phyloP scores from a whole-genome alignment of 805 yeast species.

The Lipomyces chichibuensis region DNA sequence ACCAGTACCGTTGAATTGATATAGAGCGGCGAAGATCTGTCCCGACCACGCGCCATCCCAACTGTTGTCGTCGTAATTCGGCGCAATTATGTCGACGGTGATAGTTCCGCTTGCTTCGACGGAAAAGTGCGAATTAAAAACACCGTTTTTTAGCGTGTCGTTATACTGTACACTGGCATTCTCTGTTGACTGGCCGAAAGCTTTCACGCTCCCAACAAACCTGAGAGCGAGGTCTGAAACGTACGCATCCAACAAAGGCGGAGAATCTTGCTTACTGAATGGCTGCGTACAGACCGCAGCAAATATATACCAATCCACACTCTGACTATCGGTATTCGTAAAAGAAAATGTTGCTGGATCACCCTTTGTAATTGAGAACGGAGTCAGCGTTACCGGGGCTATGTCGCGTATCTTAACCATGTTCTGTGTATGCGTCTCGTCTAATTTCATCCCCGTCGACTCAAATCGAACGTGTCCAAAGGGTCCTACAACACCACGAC shows the following conservation, averaged over 20 bases:
- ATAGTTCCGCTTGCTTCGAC: neutral
- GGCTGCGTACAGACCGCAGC: slow-evolving; percentile 2
- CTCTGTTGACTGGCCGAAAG: neutral
- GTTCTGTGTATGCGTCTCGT: neutral
- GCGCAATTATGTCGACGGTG: slow-evolving; percentile 12
- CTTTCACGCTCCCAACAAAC: neutral
- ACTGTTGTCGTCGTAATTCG: slow-evolving; percentile 8
- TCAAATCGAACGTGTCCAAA: neutral
- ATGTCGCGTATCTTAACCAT: neutral
- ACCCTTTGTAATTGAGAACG: neutral
- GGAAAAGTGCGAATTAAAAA: neutral
- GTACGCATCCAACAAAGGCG: neutral
- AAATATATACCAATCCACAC: neutral
- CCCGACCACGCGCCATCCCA: slow-evolving; percentile 26
- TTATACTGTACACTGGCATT: neutral
- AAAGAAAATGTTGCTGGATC: neutral
- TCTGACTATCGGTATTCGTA: neutral
- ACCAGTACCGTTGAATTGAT: neutral
- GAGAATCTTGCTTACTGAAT: neutral
- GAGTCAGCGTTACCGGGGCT: neutral
- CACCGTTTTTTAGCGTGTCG: neutral
- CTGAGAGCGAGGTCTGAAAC: neutral
- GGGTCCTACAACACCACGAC: neutral
- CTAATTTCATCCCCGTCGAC: neutral
- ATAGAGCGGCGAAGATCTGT: slow-evolving; percentile 9